Base-by-base conservation (phyloP, 306 rosid species). In the Dryas alaskensis region DNA sequence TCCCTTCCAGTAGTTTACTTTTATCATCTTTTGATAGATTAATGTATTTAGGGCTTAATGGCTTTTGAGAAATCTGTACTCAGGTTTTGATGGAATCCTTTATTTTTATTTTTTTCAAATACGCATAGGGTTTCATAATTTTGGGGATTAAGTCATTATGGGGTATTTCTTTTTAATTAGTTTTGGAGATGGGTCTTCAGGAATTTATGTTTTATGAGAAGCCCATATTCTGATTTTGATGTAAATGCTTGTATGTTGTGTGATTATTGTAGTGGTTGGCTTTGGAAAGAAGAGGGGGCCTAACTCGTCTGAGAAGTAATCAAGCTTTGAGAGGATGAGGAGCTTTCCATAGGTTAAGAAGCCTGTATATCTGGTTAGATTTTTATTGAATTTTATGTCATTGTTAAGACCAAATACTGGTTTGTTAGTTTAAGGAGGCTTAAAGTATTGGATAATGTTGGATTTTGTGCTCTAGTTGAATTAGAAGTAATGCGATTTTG, bases 231-330 rank as follows among this genome's bases (percentile, higher is more conserved):
- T 14, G 25, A 39, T 51, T 22, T 70, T 77, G 51, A 27, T 52
- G 13, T 43, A 14, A 70, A 4, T 19, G 4, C 3, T n/a, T 70
- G 44, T 14, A 2, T 42, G 19, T 22, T 67, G 53, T 14, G 54
- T 60, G 53, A 13, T 60, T 69, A 50, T 65, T 65, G 74, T 65
- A 73, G 82, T 79, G 74, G 78, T 79, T 64, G 82, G 82, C 17
- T 79, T 79, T 9, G 82, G 82, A 42, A 79, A 79, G 78, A 79
- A 79, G 78, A 79, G 82, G 42, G 82, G 82, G 45, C 82, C 82
- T 46, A 79, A 79, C 78, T 79, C 82, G 3, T 79, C 82, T 1
- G 82, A 79, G 74, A 79, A 79, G 82, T 79, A 79, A 42, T 53
- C 40, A 19, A 25, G 25, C n/a, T n/a, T 12, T 65, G 48, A 39